Evolutionary conservation across 225 moss, liverwort and hornwort genomes (phyloP), one percentile per base, ranked within the genome.

Genomic region (Bryum argenteum): DNA sequence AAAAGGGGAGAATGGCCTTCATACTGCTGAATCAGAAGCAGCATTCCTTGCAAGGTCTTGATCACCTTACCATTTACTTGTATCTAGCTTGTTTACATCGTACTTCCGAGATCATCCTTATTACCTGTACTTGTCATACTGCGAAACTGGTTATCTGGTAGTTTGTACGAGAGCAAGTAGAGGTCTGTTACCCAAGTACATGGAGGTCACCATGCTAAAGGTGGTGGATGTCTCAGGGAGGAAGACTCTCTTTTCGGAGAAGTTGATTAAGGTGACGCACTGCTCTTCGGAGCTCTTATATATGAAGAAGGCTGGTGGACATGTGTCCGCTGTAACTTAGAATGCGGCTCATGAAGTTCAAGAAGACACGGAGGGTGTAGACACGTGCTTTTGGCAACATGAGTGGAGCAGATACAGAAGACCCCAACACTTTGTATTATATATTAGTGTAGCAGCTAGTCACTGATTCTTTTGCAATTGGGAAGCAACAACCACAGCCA

Each of bases 211-310:
- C 43, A 43, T 75, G 48, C n/a, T 61, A 52, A 33, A 20, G 10
- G 17, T 54, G 54, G 58, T 63, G 77, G 44, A 47, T 66, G 68
- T 72, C 53, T 24, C 81, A 87, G 87, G 65, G 79, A 87, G 72
- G 84, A 87, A 65, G 83, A 77, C 77, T 81, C 71, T 55, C 84
- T 87, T 14, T 87, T 87, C 69, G 87, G 87, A 19, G 66, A 87
- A 71, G 76, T 65, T 41, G 44, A 73, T 57, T 83, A 56, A 70
- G 66, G 11, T 39, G 70, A 23, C 63, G 21, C 18, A 37, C 56
- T 63, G 21, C 51, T 58, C 56, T 75, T 67, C 17, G 71, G 63
- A 71, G 63, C 71, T 67, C 52, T 67, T 66, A 43, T 67, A 54
- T 51, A 58, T 63, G 67, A 64, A n/a, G n/a, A n/a, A 67, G 67